phyloP scores from a whole-genome alignment of 129 eudicot species.

The Kitagawia praeruptora region DNA sequence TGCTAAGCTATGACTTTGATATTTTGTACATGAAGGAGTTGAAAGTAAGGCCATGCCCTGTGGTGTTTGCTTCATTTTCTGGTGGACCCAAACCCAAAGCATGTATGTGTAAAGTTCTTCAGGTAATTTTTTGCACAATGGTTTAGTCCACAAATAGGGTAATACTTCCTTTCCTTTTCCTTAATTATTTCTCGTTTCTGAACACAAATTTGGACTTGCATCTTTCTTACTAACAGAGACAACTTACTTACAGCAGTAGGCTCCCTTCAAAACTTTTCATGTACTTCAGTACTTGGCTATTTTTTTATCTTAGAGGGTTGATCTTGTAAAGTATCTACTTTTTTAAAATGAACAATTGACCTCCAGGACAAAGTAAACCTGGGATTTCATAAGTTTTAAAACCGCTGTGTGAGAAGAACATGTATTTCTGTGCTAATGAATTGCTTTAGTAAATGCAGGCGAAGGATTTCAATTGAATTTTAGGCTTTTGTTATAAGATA shows the following conservation, averaged over 20 bases:
- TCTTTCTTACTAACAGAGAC: neutral
- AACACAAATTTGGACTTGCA: neutral
- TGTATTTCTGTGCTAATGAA: neutral
- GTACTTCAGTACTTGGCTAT: too few relatives aligned
- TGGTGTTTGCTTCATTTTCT: slow-evolving; percentile 85
- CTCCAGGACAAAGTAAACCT: neutral
- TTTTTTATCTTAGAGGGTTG: neutral
- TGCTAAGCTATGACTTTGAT: neutral
- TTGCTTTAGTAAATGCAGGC: neutral
- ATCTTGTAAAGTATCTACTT: neutral
- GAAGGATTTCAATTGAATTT: neutral
- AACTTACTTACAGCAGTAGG: neutral
- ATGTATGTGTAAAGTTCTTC: slow-evolving; percentile 90
- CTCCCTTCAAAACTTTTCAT: neutral
- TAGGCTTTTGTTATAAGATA: neutral
- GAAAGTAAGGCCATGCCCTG: slow-evolving; percentile 63
- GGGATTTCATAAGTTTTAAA: neutral
- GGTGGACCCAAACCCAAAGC: slow-evolving; percentile 93
- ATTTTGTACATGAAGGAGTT: slow-evolving; percentile 54
- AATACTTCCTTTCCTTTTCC: slow-evolving; percentile 2
- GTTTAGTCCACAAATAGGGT: slow-evolving; percentile 31
- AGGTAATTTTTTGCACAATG: slow-evolving; percentile 33
- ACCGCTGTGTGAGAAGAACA: neutral
- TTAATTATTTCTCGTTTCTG: neutral
- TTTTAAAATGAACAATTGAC: neutral